Evolutionary conservation across 2,329 filamentous ascomycete species (phyloP), one percentile per base, ranked within the genome.

Genomic region (Ophiostoma sp.): DNA sequence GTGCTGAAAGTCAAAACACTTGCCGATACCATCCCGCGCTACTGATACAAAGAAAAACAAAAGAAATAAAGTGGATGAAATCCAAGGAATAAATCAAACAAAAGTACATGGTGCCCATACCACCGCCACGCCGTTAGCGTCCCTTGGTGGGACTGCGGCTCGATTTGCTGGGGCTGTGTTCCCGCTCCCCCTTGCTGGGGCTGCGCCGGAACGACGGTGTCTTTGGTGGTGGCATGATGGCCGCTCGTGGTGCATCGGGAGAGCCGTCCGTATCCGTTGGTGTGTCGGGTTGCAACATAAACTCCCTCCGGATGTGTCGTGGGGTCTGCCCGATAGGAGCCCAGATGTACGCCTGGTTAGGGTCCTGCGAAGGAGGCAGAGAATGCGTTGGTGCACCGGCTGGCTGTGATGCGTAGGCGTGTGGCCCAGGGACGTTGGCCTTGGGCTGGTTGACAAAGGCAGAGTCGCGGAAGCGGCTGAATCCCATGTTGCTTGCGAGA

Each of bases 241-340:
- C 72, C 69, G 77, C 80, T 67, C 79, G 75, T 49, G 76, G 77
- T 5, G 78, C 78, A 1, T 72, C 71, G 0, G 83, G 82, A 7
- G 83, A 83, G 2, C 75, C 81, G 67, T 86, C 84, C 3, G 82
- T 84, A 55, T 86, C 84, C 0, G 80, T 82, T 0, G 76, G 80
- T 8, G 84, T 82, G 65, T 80, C 79, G 64, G 74, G 73, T 49
- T 83, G 81, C 65, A 80, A 77, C 68, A 75, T 74, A 42, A 79
- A 74, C 2, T 79, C 74, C n/a, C 77, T 76, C 64, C 81, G 79
- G 36, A 82, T 78, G 67, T 79, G 79, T 65, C 78, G 78, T 4
- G 82, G 82, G 14, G 82, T 84, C 71, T 83, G 81, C 40, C 74
- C 72, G 40, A 84, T 79, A 3, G 82, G 82, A 65, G 83, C 79